Evolutionary conservation across 176 grass and related monocot species (phyloP).

Genomic region (Dactylis glomerata): DNA sequence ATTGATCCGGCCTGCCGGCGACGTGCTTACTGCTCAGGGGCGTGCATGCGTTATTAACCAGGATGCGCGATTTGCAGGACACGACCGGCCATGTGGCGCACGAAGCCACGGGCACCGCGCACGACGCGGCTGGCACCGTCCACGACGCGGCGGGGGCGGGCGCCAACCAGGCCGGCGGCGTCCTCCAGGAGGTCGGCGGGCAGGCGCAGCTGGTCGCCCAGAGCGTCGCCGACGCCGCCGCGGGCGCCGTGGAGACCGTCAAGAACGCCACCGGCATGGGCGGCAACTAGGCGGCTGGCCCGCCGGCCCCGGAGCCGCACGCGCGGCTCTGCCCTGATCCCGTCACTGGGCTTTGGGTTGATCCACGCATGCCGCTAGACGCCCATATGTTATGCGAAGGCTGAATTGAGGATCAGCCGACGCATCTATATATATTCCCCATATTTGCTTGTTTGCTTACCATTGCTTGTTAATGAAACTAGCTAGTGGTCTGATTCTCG

Average conservation of each 20-base stretch:
- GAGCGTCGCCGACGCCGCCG: slow-evolving; percentile 3
- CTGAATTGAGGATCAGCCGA: not conserved
- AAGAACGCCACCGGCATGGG: slow-evolving; percentile 20
- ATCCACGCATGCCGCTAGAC: not conserved
- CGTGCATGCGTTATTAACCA: not conserved
- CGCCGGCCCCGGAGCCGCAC: no score
- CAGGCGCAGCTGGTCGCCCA: slow-evolving; percentile 32
- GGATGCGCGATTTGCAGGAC: not conserved
- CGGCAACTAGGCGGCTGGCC: slow-evolving; percentile 1
- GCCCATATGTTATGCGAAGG: not conserved
- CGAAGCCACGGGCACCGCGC: not conserved
- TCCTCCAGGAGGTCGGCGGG: slow-evolving; percentile 17
- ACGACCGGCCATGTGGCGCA: slow-evolving; percentile 32
- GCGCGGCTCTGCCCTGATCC: not conserved
- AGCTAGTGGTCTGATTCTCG: not conserved
- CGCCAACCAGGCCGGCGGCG: slow-evolving; percentile 6
- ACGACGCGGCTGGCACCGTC: not conserved
- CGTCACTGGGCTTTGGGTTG: not conserved
- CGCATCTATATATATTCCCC: not conserved
- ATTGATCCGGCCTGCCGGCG: not conserved
- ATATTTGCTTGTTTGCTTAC: not conserved
- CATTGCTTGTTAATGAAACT: not conserved
- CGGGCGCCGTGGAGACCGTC: slow-evolving; percentile 15
- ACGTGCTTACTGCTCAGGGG: not conserved
- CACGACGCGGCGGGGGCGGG: slow-evolving; percentile 1